Base-by-base conservation (phyloP, 2,329 filamentous ascomycete species). In the Macroventuria anomochaeta region DNA sequence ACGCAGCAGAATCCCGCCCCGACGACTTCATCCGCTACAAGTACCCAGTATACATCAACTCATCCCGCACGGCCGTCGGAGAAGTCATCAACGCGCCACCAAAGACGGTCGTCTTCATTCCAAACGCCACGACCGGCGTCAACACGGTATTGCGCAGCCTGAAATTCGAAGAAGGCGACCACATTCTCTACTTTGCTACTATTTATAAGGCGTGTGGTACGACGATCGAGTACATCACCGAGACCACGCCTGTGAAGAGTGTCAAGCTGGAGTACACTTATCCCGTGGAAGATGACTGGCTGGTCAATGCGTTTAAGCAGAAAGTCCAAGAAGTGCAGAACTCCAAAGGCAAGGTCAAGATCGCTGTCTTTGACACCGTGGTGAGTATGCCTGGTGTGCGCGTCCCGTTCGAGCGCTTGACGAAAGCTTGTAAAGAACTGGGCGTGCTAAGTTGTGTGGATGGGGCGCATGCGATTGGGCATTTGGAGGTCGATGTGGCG, bases 81-180 rank as follows among this genome's bases (percentile, higher is more conserved):
- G 64, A 62, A 20, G 67, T 91, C 18, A 77, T 97, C 55, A 84
- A 89, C 55, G 88, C 84, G 0, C 85, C 88, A 0, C 68, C 79
- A 1, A 80, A 87, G 8, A 85, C 87, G 8, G 78, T 90, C 32
- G 91, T 96, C 0, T 88, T 96, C 59, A 86, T 96, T 0, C 79
- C 84, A 52, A 97, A 97, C 71, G 91, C 92, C 11, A 96, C 91
- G 0, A 87, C 84, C 0, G 90, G 85, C 20, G 76, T 92, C 39
- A 93, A 95, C 75, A 90, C 86, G 0, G 84, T 96, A 5, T 81
- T 96, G n/a, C 85, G 88, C 34, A 93, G 89, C 69, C 74, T 97
- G 2, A 68, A 71, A 1, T 96, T 87, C 81, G 72, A 84, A 31
- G 71, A 79, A 0, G 87, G 88, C 56, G 93, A 97, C 69, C 86